Percentiles rank a stretch among this genome's conserved stretches.
Conservation (phyloP, 345 rosid species). For the Abelmoschus esculentus region DNA sequence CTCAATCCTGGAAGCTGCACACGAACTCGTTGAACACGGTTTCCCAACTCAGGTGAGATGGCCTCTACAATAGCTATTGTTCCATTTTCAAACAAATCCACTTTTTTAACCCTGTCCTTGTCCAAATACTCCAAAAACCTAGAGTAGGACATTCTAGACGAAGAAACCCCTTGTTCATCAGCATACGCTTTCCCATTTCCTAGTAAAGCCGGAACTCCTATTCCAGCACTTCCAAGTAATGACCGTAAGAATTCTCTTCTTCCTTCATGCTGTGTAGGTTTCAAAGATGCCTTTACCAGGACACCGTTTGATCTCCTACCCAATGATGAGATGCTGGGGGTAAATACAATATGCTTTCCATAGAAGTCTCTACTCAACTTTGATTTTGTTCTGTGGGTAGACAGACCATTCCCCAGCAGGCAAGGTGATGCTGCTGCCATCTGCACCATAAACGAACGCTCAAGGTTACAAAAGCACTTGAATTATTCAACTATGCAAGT, state of each 20-base stretch:
- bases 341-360: conserved; percentile 15
- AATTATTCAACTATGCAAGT: not conserved
- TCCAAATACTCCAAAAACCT: conserved; percentile 92
- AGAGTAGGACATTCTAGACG: conserved; percentile 96
- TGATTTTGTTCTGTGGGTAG: not conserved
- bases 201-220: conserved; percentile 49
- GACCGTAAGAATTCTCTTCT: conserved; percentile 69
- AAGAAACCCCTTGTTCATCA: conserved; percentile 85
- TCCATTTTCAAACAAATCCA: conserved; percentile 90
- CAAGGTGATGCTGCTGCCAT: conserved; percentile 4
- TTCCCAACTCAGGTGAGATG: conserved; percentile 89
- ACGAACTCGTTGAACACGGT: conserved; percentile 85
- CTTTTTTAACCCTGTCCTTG: conserved; percentile 76
- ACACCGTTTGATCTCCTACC: conserved; percentile 34
- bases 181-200: conserved; percentile 70
- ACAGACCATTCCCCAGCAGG: conserved; percentile 8
- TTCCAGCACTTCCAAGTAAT: conserved; percentile 58
- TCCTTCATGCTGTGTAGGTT: conserved; percentile 38
- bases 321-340: conserved; percentile 22
- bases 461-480: not conserved
- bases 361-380: conserved; percentile 2
- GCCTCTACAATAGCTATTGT: conserved; percentile 98
- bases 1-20: conserved; percentile 92
- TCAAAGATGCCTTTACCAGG: conserved; percentile 45
- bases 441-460: not conserved